Evolutionary conservation across 176 grass and related monocot species (phyloP).

Genomic region (Aegilops bicornis): DNA sequence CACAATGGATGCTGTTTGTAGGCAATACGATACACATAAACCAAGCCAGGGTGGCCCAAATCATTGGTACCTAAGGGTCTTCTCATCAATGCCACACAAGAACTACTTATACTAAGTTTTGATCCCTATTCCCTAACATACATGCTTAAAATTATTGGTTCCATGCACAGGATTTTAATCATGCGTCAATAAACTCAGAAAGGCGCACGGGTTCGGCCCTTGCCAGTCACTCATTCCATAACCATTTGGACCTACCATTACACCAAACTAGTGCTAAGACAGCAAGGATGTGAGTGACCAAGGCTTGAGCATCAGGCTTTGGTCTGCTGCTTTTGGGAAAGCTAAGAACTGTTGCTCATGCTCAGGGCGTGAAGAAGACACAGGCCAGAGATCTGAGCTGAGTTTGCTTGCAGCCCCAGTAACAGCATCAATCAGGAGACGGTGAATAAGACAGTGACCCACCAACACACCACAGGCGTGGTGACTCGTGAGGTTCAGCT

Average conservation of each 20-base stretch:
- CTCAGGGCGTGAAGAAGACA: neutral
- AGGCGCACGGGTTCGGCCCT: neutral
- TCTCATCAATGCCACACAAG: neutral
- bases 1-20: neutral
- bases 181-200: neutral
- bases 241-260: neutral
- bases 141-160: neutral
- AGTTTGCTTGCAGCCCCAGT: conserved; percentile 42
- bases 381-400: conserved; percentile 15
- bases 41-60: neutral
- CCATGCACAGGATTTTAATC: neutral
- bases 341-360: conserved; percentile 18
- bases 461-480: conserved; percentile 8
- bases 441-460: conserved; percentile 25
- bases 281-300: conserved; percentile 4
- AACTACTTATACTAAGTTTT: neutral
- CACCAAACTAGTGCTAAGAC: neutral
- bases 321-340: conserved; percentile 2
- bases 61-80: conserved; percentile 1
- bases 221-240: neutral
- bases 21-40: neutral
- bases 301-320: conserved; percentile 17
- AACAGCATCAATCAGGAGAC: conserved; percentile 39
- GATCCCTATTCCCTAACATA: neutral
- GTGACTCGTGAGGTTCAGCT: neutral